phyloP scores from a whole-genome alignment of 352 stramenopile genomes.

The Globisporangium cylindrosporum region DNA sequence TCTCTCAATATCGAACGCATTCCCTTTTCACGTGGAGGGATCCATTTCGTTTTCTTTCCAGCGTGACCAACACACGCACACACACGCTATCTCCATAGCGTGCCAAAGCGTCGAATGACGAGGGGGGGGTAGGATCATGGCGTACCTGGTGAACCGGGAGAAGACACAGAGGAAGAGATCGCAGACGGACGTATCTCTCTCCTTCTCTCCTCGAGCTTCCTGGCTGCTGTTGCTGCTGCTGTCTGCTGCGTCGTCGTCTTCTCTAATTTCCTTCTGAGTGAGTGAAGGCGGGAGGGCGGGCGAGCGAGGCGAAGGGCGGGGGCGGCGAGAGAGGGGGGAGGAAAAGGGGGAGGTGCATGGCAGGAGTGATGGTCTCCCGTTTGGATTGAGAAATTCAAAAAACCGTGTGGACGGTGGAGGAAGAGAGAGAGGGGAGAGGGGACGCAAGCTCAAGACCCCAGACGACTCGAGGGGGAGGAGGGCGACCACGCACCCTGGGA shows the following conservation, averaged over 20 bases:
- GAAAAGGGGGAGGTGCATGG: constrained; percentile 4
- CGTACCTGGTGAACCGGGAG: background rate
- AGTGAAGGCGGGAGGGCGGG: background rate
- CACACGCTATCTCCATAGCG: background rate
- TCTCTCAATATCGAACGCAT: background rate
- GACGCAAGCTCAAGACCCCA: background rate
- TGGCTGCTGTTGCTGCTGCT: background rate
- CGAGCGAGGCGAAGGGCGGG: constrained; percentile 1
- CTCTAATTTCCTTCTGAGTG: constrained; percentile 19
- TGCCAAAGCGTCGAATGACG: background rate
- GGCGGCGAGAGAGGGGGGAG: constrained; percentile 20
- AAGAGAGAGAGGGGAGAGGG: constrained; percentile 15
- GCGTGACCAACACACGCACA: background rate
- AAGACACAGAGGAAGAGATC: background rate
- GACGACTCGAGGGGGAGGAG: background rate
- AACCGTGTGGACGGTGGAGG: constrained; percentile 23
- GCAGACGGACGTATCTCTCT: background rate
- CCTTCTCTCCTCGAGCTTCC: background rate
- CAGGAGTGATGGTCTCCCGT: constrained; percentile 25
- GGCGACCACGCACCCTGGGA: constrained; percentile 11
- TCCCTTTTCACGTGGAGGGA: background rate
- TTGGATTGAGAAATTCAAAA: constrained; percentile 41
- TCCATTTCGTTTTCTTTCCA: background rate
- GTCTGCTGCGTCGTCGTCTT: constrained; percentile 9
- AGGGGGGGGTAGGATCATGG: too few relatives aligned